phyloP scores from a whole-genome alignment of 2,329 filamentous ascomycete genomes.

The Sporothrix globosa region DNA sequence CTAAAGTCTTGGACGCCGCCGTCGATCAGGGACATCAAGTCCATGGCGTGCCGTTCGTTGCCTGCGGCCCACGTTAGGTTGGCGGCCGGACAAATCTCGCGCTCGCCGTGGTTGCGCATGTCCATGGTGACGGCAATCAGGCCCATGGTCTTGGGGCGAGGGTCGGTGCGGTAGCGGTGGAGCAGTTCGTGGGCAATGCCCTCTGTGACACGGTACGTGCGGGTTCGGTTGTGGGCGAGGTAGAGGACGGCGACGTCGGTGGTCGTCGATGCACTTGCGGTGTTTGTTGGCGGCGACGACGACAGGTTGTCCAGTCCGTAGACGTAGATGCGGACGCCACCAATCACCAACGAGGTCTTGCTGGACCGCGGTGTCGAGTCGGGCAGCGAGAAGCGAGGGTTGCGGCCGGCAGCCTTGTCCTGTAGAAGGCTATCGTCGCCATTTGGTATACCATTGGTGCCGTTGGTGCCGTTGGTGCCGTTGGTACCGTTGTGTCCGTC shows the following conservation, averaged over 20 bases:
- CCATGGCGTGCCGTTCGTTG: slow-evolving; percentile 23
- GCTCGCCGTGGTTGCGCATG: slow-evolving; percentile 27
- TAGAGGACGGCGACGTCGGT: slow-evolving; percentile 20
- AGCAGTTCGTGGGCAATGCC: slow-evolving; percentile 22
- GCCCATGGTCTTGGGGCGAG: neutral
- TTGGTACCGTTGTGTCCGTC: neutral
- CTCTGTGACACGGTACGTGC: slow-evolving; percentile 21
- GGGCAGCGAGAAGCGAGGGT: slow-evolving; percentile 12
- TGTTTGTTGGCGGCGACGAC: neutral
- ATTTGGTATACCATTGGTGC: neutral
- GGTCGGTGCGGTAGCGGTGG: neutral
- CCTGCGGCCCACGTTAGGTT: slow-evolving; percentile 15
- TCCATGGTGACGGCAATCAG: slow-evolving; percentile 22
- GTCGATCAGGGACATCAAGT: slow-evolving; percentile 15
- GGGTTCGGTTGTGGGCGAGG: slow-evolving; percentile 22
- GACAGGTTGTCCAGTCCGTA: slow-evolving; percentile 13
- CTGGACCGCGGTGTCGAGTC: slow-evolving; percentile 13
- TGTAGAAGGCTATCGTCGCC: neutral
- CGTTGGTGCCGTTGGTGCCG: neutral
- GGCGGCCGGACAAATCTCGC: neutral
- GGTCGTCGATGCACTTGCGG: neutral
- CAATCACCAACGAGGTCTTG: slow-evolving; percentile 23
- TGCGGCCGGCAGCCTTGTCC: slow-evolving; percentile 11
- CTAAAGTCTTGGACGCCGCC: slow-evolving; percentile 12
- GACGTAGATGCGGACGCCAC: slow-evolving; percentile 21